phyloP scores from a whole-genome alignment of 1,284 basidiomycete genomes.

The Bjerkandera adusta region DNA sequence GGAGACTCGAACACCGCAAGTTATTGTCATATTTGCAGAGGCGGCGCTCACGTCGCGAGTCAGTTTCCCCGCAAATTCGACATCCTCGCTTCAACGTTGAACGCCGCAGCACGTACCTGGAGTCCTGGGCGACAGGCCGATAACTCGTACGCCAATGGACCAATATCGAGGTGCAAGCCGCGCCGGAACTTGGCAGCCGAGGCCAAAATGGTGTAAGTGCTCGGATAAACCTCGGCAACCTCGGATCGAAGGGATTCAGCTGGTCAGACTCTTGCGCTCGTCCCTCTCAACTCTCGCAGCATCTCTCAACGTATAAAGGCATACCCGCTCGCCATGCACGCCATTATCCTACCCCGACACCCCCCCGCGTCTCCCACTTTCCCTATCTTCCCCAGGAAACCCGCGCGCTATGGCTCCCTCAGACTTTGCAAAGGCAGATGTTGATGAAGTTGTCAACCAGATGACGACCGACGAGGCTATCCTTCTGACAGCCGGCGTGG shows the following conservation, averaged over 20 bases:
- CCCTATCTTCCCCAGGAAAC: neutral
- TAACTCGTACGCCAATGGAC: no score
- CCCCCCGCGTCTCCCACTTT: neutral
- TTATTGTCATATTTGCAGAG: no score
- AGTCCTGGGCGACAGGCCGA: no score
- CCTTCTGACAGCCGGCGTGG: constrained; percentile 65
- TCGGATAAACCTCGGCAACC: constrained; percentile 7
- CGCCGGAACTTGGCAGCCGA: constrained; percentile 8
- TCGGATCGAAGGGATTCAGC: constrained; percentile 1
- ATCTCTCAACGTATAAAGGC: constrained; percentile 3
- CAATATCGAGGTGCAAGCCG: no score
- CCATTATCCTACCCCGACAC: neutral
- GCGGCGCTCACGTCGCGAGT: no score
- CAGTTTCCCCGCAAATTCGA: no score
- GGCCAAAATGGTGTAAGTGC: no score
- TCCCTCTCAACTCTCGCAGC: neutral
- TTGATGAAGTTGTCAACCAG: constrained; percentile 59
- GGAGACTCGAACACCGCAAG: no score
- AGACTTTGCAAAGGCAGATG: constrained; percentile 61
- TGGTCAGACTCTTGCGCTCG: neutral
- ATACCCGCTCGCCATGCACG: neutral
- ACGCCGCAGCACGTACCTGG: no score
- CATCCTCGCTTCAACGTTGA: no score
- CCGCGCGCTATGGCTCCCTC: constrained; percentile 61
- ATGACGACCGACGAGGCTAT: constrained; percentile 74